These are phyloP conservation scores for Pezicula rhizophila DNA, from an alignment of 2,329 filamentous ascomycete genomes.

Conservation along the genomic window DNA sequence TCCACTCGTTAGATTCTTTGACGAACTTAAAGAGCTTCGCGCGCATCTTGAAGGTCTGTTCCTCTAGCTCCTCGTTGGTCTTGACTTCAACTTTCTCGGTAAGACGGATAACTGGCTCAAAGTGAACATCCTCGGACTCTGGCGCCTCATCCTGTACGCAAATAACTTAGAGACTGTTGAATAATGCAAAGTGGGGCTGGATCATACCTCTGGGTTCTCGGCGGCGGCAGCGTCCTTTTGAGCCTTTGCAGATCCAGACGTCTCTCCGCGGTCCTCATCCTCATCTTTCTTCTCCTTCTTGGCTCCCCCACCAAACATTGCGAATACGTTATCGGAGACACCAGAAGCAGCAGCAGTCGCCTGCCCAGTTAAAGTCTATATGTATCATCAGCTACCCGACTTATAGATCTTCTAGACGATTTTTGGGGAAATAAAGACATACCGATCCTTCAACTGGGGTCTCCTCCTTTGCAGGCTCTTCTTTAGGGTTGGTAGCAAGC, in stretches of 20 bases:
- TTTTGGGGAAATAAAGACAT: conserved; percentile 12
- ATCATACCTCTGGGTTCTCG: conserved; percentile 28
- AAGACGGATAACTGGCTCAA: conserved; percentile 91
- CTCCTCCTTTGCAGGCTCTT: conserved; percentile 17
- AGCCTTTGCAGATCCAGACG: conserved; percentile 81
- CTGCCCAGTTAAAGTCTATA: conserved; percentile 25
- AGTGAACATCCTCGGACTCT: conserved; percentile 90
- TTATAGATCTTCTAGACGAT: conserved; percentile 7
- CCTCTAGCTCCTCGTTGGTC: conserved; percentile 97
- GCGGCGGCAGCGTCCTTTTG: conserved; percentile 48
- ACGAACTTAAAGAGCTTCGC: conserved; percentile 99
- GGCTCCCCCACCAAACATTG: conserved; percentile 96
- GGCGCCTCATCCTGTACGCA: conserved; percentile 59
- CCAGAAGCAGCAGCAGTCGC: conserved; percentile 32
- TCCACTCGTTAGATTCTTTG: conserved; percentile 89
- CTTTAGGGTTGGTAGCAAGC: conserved; percentile 26
- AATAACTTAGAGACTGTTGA: conserved; percentile 11
- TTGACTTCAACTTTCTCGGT: conserved; percentile 96
- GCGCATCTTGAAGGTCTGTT: conserved; percentile 98
- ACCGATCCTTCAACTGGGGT: conserved; percentile 13
- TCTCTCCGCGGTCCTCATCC: conserved; percentile 75
- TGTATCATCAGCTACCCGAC: not conserved
- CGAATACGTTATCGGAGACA: conserved; percentile 67
- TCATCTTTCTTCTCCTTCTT: conserved; percentile 94
- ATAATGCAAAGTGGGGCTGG: not conserved